Conservation (phyloP, 1,284 basidiomycete species). For the Trichosporon sp. region DNA sequence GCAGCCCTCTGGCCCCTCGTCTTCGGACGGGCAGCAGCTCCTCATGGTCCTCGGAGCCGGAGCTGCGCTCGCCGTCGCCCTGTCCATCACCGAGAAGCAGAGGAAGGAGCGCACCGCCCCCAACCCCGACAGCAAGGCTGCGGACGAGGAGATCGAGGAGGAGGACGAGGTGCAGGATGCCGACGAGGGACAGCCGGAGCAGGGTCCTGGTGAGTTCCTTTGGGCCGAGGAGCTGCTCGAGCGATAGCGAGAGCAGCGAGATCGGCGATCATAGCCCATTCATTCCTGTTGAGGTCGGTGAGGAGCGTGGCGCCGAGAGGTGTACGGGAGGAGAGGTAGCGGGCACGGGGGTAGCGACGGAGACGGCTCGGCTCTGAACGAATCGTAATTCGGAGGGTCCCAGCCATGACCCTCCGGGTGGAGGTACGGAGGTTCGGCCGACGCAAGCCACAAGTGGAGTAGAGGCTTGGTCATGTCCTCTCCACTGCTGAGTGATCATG, state of each 20-base stretch:
- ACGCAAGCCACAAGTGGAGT: not conserved
- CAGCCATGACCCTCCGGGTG: not conserved
- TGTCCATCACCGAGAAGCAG: not conserved
- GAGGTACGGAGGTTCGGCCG: conserved; percentile 7
- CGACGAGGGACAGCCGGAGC: conserved; percentile 20
- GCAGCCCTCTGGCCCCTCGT: not conserved
- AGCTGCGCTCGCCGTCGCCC: conserved; percentile 20
- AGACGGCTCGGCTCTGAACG: not conserved
- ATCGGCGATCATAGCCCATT: no score
- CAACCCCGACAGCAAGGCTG: conserved; percentile 11
- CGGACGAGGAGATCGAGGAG: conserved; percentile 20
- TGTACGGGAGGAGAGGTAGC: no score
- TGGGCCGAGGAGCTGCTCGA: not conserved
- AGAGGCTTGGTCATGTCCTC: not conserved
- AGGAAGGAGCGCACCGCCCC: conserved; percentile 18
- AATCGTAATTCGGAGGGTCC: not conserved
- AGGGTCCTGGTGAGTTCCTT: not conserved
- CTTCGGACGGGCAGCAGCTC: conserved; percentile 10
- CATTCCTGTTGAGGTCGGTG: no score
- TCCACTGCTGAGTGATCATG: no score
- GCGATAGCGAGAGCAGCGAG: no score
- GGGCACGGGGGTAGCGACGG: not conserved
- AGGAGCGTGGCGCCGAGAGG: no score
- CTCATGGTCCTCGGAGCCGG: conserved; percentile 12
- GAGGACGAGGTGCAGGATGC: conserved; percentile 23